A percentile compares a stretch with the other conserved stretches of the same genome.
Evolutionary conservation across 257 asterid species (phyloP).

Genomic region (Echium plantagineum): DNA sequence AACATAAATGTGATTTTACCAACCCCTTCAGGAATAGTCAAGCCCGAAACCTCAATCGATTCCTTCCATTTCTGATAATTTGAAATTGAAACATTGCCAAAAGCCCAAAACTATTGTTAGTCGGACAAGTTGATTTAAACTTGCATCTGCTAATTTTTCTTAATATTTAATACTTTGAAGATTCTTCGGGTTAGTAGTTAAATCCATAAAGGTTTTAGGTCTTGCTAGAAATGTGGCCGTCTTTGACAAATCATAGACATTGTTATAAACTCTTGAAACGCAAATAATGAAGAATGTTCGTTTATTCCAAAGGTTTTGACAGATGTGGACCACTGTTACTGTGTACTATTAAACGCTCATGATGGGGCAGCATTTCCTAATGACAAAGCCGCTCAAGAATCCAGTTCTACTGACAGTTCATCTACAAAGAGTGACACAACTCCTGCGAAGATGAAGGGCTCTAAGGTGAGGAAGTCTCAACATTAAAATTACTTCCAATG

Average conservation of each 20-base stretch:
- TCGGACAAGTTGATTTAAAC: background rate
- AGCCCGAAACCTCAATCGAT: too few species aligned
- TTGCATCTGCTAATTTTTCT: background rate
- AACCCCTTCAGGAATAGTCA: too few species aligned
- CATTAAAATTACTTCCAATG: too few species aligned
- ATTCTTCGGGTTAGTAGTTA: too few species aligned
- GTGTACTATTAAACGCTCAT: slow-evolving; percentile 85
- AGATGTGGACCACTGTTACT: slow-evolving; percentile 92
- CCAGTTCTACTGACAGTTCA: slow-evolving; percentile 26
- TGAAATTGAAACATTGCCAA: too few species aligned
- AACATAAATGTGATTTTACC: too few species aligned
- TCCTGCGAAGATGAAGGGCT: slow-evolving; percentile 42
- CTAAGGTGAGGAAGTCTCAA: slow-evolving; percentile 40
- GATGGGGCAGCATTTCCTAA: slow-evolving; percentile 84
- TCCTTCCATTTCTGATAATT: too few species aligned
- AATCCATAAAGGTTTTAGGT: too few species aligned
- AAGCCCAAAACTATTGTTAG: too few species aligned
- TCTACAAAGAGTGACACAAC: slow-evolving; percentile 32
- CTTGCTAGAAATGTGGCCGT: background rate
- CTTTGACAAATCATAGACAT: background rate
- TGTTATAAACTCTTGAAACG: too few species aligned
- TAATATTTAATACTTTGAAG: background rate
- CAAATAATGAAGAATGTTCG: background rate
- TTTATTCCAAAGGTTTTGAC: slow-evolving; percentile 53
- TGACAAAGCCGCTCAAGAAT: slow-evolving; percentile 28